Evolutionary conservation across 2,329 filamentous ascomycete species (phyloP).

Genomic region (Aspergillus ibericus): DNA sequence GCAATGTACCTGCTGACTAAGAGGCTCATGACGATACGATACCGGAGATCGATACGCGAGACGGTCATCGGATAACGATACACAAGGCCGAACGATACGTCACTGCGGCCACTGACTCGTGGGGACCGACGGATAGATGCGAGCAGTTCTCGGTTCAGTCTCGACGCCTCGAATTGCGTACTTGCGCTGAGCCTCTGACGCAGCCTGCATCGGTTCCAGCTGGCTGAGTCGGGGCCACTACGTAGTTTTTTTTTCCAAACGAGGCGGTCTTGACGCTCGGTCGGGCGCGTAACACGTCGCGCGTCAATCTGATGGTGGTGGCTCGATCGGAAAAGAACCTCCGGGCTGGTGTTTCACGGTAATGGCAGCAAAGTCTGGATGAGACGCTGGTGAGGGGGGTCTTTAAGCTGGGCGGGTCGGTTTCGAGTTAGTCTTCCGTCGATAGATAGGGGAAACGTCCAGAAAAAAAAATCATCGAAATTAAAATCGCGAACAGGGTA

Average conservation of each 20-base stretch:
- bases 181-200: no score
- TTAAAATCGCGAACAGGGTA: neutral
- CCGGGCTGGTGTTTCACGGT: neutral
- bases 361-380: neutral
- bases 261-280: no score
- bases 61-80: constrained; percentile 4
- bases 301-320: no score
- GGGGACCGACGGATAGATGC: neutral
- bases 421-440: no score
- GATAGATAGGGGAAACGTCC: no score
- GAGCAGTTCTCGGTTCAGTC: no score
- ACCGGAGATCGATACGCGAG: neutral
- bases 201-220: no score
- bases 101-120: neutral
- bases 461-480: neutral
- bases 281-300: no score
- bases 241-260: no score
- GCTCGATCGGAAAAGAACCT: neutral
- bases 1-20: neutral
- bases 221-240: no score
- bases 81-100: neutral
- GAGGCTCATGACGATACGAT: neutral
- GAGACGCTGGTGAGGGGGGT: neutral
- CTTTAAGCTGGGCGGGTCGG: neutral
- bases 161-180: no score